A percentile compares a stretch with the other conserved stretches of the same genome.
Conservation (phyloP, 148 eudicot genomes). For the Oxyria digyna region DNA sequence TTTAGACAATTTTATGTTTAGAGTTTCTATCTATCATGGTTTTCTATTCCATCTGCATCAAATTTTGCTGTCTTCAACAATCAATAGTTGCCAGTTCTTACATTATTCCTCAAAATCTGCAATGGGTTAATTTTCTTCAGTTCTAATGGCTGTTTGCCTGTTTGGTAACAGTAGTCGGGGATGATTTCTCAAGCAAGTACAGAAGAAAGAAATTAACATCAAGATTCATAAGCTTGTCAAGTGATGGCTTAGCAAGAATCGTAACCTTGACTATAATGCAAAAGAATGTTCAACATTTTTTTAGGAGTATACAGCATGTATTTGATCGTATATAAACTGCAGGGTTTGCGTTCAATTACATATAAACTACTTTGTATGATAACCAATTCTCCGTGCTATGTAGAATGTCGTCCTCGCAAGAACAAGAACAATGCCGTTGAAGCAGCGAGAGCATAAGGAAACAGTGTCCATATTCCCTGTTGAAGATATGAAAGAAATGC, state of each 20-base stretch:
- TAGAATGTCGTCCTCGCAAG: conserved; percentile 36
- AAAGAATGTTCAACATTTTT: not conserved
- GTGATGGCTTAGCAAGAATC: not conserved
- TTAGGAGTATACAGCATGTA: too few species aligned
- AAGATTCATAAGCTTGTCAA: too few species aligned
- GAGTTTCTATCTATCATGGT: not conserved
- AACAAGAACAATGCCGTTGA: conserved; percentile 57
- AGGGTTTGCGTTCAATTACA: too few species aligned
- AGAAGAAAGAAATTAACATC: too few species aligned
- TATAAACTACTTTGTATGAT: not conserved
- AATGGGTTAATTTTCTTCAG: not conserved
- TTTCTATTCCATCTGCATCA: not conserved
- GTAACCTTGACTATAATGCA: not conserved
- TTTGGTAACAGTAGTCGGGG: not conserved
- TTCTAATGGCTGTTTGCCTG: too few species aligned
- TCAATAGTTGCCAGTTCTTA: not conserved
- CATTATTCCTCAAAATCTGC: not conserved
- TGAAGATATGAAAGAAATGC: not conserved
- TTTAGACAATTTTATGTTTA: conserved; percentile 4
- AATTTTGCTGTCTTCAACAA: not conserved
- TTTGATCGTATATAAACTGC: too few species aligned
- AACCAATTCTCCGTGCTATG: conserved; percentile 11
- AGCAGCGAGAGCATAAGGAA: conserved; percentile 64
- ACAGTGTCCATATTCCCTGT: conserved; percentile 74
- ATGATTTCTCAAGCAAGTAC: too few species aligned